Conservation (phyloP, 768 basidiomycete genomes). For the Kwoniella sp. region DNA sequence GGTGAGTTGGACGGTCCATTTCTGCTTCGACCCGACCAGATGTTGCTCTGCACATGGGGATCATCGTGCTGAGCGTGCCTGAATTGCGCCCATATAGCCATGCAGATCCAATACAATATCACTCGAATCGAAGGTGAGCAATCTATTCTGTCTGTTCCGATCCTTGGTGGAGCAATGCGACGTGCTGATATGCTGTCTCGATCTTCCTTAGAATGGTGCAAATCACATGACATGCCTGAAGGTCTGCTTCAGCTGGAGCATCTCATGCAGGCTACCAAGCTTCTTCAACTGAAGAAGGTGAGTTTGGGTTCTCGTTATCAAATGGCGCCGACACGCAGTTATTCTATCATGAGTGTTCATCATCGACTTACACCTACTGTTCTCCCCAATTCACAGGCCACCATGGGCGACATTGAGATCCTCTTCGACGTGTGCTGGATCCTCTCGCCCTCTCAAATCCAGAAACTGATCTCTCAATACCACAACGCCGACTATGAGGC, state of each 20-base stretch:
- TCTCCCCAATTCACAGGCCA: constrained; percentile 64
- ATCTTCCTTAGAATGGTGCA: constrained; percentile 81
- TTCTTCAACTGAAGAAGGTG: constrained; percentile 96
- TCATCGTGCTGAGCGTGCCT: neutral
- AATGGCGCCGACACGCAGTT: neutral
- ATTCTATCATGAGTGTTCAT: neutral
- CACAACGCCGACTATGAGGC: constrained; percentile 99
- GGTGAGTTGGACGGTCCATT: constrained; percentile 61
- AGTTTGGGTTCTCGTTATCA: constrained; percentile 21
- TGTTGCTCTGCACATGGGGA: neutral
- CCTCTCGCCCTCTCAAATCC: constrained; percentile 98
- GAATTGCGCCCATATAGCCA: constrained; percentile 67
- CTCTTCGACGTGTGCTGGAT: constrained; percentile 99
- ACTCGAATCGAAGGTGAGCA: constrained; percentile 60
- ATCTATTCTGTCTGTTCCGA: neutral
- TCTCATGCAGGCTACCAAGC: constrained; percentile 98
- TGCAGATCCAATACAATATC: constrained; percentile 99
- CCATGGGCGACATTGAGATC: constrained; percentile 93
- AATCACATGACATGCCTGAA: constrained; percentile 99
- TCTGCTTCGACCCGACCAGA: neutral
- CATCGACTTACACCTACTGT: neutral
- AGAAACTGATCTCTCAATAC: constrained; percentile 98
- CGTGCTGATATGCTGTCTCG: neutral
- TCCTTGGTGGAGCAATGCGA: neutral
- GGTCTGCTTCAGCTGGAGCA: constrained; percentile 96